Evolutionary conservation across 495 filamentous ascomycete genomes (phyloP), one percentile per base, ranked within the genome.

Genomic region (Xylaria scruposa): DNA sequence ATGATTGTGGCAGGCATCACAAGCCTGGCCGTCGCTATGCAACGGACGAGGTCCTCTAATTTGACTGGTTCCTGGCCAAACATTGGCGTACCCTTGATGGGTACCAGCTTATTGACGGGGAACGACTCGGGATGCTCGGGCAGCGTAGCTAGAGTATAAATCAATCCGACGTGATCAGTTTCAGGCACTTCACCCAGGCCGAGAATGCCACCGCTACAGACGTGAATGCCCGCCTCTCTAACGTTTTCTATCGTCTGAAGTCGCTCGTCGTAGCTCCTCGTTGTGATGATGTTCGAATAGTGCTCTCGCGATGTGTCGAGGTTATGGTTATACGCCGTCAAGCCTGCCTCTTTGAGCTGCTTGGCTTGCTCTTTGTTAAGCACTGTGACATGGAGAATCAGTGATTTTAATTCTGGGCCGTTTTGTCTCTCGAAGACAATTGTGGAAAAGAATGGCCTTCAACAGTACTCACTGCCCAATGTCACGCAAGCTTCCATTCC

Each of bases 241-340:
- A 97, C 93, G 70, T 94, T 86, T 33, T 85, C 82, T 46, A 97
- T 85, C 0, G 93, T 95, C 70, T 87, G 82, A 33, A 97, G 82
- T 8, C 93, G 89, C 83, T 97, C 93, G 76, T 97, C 93, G 79
- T 95, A 97, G 7, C 88, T 90, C 29, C 93, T 83, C 2, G 93
- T 95, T 3, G 92, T 92, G 79, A 95, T 97, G 64, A 95, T 86
- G 53, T 82, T 87, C 1, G 93, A 92, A 77, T 95, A 97, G 82
- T 91, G 91, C 80, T 95, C 93, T 67, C 93, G 87, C n/a, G 88
- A 91, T 4, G 93, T 97, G 79, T 97, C 93, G 63, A 97, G 84
- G 76, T 97, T 97, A 83, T 97, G 93, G 81, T 97, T 95, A 79
- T 95, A 95, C 0, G 93, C 93, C 17, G 93, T 97, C 72, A 97